Evolutionary conservation across 1,284 basidiomycete genomes (phyloP).

Genomic region (Trametes polyzona): DNA sequence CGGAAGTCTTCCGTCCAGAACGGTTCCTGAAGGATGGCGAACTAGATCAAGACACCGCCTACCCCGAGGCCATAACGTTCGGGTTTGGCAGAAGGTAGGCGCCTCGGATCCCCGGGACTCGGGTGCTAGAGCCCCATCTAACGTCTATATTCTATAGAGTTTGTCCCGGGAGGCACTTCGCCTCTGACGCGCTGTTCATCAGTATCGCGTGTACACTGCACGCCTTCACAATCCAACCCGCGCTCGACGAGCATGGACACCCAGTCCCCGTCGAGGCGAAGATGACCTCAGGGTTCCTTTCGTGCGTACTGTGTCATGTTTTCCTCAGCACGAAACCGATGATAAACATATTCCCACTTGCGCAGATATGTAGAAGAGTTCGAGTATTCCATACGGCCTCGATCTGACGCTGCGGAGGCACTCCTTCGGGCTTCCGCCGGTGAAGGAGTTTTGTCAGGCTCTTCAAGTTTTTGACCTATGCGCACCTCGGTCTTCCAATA

Average conservation of each 20-base stretch:
- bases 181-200: no score
- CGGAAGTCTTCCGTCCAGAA: conserved; percentile 39
- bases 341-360: not conserved
- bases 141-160: no score
- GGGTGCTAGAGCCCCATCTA: no score
- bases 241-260: conserved; percentile 10
- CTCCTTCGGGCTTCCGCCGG: not conserved
- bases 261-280: conserved; percentile 10
- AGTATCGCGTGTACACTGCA: conserved; percentile 16
- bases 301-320: not conserved
- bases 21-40: conserved; percentile 39
- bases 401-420: not conserved
- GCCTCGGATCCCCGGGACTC: no score
- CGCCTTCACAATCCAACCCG: conserved; percentile 14
- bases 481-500: not conserved
- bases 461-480: not conserved
- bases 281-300: conserved; percentile 13
- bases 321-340: not conserved
- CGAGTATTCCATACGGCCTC: not conserved
- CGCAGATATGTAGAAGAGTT: conserved; percentile 1
- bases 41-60: conserved; percentile 29
- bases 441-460: not conserved
- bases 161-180: no score
- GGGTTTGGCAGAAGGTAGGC: conserved; percentile 42
- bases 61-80: conserved; percentile 34